Conservation (phyloP, 805 yeast species). For the Wickerhamomyces sydowiorum region DNA sequence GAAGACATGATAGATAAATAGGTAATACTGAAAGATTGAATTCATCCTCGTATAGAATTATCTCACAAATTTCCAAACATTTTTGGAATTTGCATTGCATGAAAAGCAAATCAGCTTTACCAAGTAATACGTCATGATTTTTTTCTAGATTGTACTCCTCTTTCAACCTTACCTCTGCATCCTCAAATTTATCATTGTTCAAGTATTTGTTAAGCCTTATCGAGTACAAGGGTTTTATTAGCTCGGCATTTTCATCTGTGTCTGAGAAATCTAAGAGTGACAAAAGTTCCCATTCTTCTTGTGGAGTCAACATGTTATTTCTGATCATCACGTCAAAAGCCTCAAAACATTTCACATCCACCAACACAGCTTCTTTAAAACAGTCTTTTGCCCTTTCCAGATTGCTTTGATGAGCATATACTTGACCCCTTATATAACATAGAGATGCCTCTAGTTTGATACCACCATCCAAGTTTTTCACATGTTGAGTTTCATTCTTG, state of each 20-base stretch:
- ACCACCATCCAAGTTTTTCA: conserved; percentile 67
- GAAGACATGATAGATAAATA: conserved; percentile 73
- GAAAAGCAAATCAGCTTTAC: conserved; percentile 64
- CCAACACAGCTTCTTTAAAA: conserved; percentile 76
- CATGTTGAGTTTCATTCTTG: conserved; percentile 29
- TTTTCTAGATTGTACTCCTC: conserved; percentile 69
- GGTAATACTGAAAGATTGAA: conserved; percentile 71
- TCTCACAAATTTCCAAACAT: conserved; percentile 71
- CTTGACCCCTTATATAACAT: conserved; percentile 78
- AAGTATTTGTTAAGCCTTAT: conserved; percentile 70
- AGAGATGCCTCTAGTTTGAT: conserved; percentile 82
- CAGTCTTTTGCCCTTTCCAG: conserved; percentile 83
- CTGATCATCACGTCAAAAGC: conserved; percentile 77
- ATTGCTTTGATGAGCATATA: conserved; percentile 77
- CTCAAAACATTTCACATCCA: conserved; percentile 89
- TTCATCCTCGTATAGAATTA: conserved; percentile 47
- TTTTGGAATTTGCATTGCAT: conserved; percentile 74
- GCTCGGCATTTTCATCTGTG: conserved; percentile 74
- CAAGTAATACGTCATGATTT: conserved; percentile 63
- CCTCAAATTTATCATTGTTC: conserved; percentile 51
- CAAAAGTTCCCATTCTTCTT: conserved; percentile 82
- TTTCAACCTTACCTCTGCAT: conserved; percentile 56
- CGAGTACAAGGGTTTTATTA: conserved; percentile 71
- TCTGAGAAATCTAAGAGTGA: conserved; percentile 60
- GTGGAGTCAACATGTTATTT: conserved; percentile 71